phyloP scores from a whole-genome alignment of 2,329 filamentous ascomycete species.

The Pezicula rhizophila region DNA sequence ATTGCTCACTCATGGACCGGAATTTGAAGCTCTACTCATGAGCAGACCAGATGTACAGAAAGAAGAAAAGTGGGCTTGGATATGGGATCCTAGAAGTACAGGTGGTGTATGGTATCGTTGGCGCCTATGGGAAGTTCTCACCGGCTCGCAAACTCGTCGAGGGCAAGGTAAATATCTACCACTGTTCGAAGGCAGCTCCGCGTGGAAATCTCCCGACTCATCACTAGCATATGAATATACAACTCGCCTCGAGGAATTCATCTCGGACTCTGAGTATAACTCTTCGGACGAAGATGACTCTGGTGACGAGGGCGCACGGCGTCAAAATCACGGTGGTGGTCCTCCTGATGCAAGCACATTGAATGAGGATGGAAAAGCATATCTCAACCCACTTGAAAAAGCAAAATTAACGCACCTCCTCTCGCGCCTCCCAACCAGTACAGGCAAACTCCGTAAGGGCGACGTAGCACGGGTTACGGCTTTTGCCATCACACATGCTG shows the following conservation, averaged over 20 bases:
- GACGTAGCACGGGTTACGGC: slow-evolving; percentile 81
- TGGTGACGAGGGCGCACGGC: slow-evolving; percentile 38
- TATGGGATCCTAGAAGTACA: slow-evolving; percentile 77
- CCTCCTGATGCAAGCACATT: slow-evolving; percentile 28
- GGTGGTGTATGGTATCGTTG: slow-evolving; percentile 90
- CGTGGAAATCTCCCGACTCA: slow-evolving; percentile 72
- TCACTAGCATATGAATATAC: slow-evolving; percentile 75
- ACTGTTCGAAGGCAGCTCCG: slow-evolving; percentile 70
- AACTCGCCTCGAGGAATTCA: slow-evolving; percentile 70
- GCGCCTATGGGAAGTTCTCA: slow-evolving; percentile 83
- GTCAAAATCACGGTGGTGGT: slow-evolving; percentile 35
- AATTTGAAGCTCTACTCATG: slow-evolving; percentile 92
- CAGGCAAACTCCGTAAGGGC: slow-evolving; percentile 70
- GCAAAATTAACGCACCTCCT: slow-evolving; percentile 79
- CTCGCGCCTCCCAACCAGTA: slow-evolving; percentile 71
- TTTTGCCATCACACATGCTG: slow-evolving; percentile 85
- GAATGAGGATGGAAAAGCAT: slow-evolving; percentile 35
- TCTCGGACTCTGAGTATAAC: slow-evolving; percentile 79
- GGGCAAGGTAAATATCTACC: slow-evolving; percentile 50
- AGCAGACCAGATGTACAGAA: slow-evolving; percentile 73
- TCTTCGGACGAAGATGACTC: slow-evolving; percentile 79
- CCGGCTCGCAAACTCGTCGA: slow-evolving; percentile 46
- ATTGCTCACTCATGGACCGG: slow-evolving; percentile 71
- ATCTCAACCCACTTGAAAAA: slow-evolving; percentile 77
- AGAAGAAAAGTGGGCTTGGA: slow-evolving; percentile 88